A percentile compares a stretch with the other conserved stretches of the same genome.
Evolutionary conservation across 352 stramenopile species (phyloP).

Genomic region (Pythium aristosporum): DNA sequence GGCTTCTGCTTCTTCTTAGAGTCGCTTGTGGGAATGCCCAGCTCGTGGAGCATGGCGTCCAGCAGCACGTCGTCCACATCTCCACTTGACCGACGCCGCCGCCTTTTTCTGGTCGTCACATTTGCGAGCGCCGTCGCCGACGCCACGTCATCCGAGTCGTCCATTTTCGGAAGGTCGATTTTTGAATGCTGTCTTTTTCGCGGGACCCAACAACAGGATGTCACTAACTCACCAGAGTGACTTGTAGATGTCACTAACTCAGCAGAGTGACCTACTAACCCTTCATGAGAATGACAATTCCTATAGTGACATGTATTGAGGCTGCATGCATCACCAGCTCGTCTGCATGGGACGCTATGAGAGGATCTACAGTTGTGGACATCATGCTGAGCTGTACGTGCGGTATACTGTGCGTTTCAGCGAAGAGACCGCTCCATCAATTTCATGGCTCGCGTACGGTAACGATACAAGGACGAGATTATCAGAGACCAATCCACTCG

Average conservation of each 20-base stretch:
- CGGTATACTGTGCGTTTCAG: too few relatives aligned
- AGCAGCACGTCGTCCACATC: slow-evolving; percentile 17
- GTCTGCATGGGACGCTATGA: too few relatives aligned
- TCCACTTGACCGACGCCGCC: slow-evolving; percentile 15
- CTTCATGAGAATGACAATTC: not conserved
- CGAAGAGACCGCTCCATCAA: too few relatives aligned
- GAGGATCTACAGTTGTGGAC: too few relatives aligned
- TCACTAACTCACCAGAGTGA: slow-evolving; percentile 1
- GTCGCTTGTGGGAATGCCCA: slow-evolving; percentile 24
- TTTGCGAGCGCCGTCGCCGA: not conserved
- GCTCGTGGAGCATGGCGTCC: slow-evolving; percentile 23
- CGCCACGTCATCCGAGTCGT: not conserved
- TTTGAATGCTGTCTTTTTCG: slow-evolving; percentile 5
- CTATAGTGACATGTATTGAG: not conserved
- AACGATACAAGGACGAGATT: too few relatives aligned
- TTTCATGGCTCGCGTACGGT: too few relatives aligned
- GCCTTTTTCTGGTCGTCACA: not conserved
- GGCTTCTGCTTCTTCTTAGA: slow-evolving; percentile 13
- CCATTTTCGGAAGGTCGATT: not conserved
- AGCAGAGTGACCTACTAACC: not conserved
- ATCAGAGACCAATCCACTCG: too few relatives aligned
- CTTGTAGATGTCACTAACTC: not conserved
- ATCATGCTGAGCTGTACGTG: too few relatives aligned
- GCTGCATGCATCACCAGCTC: too few relatives aligned
- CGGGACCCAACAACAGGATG: not conserved